A percentile compares a stretch with the other conserved stretches of the same genome.
phyloP scores from a whole-genome alignment of 23 red algal species.

The Gracilaria gracilis region DNA sequence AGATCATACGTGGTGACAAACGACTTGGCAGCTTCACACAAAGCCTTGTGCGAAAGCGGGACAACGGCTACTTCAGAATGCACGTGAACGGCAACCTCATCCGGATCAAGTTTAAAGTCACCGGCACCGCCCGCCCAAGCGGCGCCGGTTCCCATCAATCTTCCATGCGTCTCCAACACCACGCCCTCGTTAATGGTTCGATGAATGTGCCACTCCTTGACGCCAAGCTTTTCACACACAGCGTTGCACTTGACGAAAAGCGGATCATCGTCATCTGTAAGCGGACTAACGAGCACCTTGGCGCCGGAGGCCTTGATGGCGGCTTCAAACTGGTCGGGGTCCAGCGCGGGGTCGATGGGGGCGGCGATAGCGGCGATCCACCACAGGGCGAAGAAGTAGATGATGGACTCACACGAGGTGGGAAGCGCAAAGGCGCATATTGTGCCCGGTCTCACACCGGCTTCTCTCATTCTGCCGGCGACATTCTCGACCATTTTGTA shows the following conservation, averaged over 20 bases:
- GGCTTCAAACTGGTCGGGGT: constrained; percentile 48
- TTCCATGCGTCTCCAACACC: constrained; percentile 63
- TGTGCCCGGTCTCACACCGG: constrained; percentile 75
- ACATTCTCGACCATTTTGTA: constrained; percentile 85
- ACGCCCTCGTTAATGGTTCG: constrained; percentile 83
- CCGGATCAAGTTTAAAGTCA: constrained; percentile 79
- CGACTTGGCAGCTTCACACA: constrained; percentile 76
- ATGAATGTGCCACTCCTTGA: constrained; percentile 74
- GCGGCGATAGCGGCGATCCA: constrained; percentile 89
- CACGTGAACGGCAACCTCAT: constrained; percentile 72
- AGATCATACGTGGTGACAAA: constrained; percentile 71
- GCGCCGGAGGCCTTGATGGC: constrained; percentile 48
- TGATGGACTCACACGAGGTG: constrained; percentile 77
- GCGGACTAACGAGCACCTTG: constrained; percentile 58
- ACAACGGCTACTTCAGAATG: constrained; percentile 58
- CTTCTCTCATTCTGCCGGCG: constrained; percentile 70
- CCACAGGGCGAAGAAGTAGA: constrained; percentile 80
- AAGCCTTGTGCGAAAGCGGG: constrained; percentile 57
- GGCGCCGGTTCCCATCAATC: constrained; percentile 50
- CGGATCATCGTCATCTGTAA: constrained; percentile 44
- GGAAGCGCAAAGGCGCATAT: constrained; percentile 77
- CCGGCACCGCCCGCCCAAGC: constrained; percentile 81
- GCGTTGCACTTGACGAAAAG: constrained; percentile 45
- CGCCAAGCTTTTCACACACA: constrained; percentile 27
- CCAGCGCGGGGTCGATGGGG: constrained; percentile 69